phyloP scores from a whole-genome alignment of 2,329 filamentous ascomycete genomes.

The Arachnopeziza araneosa region DNA sequence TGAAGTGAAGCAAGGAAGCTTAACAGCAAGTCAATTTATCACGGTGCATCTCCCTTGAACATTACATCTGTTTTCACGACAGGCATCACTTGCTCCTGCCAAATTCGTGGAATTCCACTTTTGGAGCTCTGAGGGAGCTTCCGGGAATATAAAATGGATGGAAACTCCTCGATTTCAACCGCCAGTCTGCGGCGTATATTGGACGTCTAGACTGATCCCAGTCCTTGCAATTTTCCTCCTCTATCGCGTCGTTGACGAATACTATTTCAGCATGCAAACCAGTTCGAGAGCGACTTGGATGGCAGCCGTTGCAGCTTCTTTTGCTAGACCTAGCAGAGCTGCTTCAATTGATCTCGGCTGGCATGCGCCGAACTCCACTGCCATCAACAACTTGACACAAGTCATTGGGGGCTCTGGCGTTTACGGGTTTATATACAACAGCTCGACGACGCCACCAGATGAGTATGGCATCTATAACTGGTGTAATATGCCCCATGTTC shows the following conservation, averaged over 20 bases:
- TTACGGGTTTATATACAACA: slow-evolving; percentile 71
- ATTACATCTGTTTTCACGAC: not conserved
- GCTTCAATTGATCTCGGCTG: slow-evolving; percentile 36
- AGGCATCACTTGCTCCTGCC: not conserved
- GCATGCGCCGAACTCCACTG: slow-evolving; percentile 50
- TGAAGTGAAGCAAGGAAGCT: not conserved
- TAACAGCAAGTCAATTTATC: not conserved
- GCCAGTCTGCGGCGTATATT: slow-evolving; percentile 6
- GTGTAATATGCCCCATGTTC: slow-evolving; percentile 84
- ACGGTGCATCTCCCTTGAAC: not conserved
- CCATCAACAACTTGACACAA: slow-evolving; percentile 55
- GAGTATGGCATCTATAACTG: slow-evolving; percentile 67
- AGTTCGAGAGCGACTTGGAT: slow-evolving; percentile 15
- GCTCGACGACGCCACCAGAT: slow-evolving; percentile 50
- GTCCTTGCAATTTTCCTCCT: slow-evolving; percentile 13
- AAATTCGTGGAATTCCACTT: not conserved
- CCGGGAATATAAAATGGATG: slow-evolving; percentile 22
- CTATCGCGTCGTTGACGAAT: slow-evolving; percentile 11
- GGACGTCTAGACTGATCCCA: slow-evolving; percentile 14
- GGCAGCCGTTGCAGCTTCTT: slow-evolving; percentile 17
- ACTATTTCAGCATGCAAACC: slow-evolving; percentile 15
- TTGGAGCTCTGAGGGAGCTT: slow-evolving; percentile 9
- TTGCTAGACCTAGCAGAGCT: slow-evolving; percentile 13
- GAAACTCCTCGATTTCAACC: slow-evolving; percentile 6
- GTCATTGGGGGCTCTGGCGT: slow-evolving; percentile 56